Conservation (phyloP, 1,284 basidiomycete genomes). For the Malassezia sympodialis region DNA sequence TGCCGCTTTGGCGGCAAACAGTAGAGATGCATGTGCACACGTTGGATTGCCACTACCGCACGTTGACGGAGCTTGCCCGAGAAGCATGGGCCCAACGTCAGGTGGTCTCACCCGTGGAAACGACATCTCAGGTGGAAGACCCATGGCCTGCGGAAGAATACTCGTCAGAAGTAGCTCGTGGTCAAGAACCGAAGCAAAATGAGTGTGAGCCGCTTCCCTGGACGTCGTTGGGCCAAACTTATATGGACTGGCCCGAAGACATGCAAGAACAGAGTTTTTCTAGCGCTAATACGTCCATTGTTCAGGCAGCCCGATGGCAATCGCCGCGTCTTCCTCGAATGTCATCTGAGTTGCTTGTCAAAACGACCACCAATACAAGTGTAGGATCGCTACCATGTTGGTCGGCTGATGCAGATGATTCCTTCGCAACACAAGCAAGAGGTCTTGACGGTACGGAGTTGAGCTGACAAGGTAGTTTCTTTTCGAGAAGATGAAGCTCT, state of each 20-base stretch:
- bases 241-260: background rate
- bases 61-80: background rate
- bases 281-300: constrained; percentile 3
- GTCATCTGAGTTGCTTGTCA: background rate
- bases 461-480: background rate
- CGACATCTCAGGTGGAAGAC: background rate
- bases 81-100: background rate
- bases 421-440: background rate
- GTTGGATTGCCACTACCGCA: background rate
- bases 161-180: constrained; percentile 10
- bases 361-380: background rate
- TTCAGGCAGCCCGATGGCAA: constrained; percentile 1
- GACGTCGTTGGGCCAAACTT: constrained; percentile 1
- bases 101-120: background rate
- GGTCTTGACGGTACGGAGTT: background rate
- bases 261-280: constrained; percentile 7
- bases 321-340: background rate
- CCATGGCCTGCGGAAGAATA: background rate
- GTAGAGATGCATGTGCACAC: background rate
- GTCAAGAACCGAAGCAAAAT: background rate
- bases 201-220: constrained; percentile 5
- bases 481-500: background rate
- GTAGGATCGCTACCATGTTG: background rate
- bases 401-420: background rate
- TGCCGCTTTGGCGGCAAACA: background rate